Percentiles rank a stretch among this genome's conserved stretches.
Evolutionary conservation across 805 yeast genomes (phyloP).

Genomic region (Lipomyces sp.): DNA sequence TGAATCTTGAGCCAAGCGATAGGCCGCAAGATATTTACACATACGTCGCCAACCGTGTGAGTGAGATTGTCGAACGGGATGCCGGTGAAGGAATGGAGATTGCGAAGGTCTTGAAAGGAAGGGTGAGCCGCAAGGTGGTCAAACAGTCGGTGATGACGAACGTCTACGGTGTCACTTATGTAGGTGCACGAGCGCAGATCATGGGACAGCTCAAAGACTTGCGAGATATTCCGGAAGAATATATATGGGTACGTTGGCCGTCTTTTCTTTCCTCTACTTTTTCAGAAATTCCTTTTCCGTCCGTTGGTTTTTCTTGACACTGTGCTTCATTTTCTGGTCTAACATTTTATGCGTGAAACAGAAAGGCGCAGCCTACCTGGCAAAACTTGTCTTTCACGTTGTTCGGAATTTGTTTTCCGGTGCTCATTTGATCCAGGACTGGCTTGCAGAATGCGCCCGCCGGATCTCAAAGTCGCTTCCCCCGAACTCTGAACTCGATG

Average conservation of each 20-base stretch:
- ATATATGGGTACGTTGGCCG: slow-evolving; percentile 43
- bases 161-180: slow-evolving; percentile 92
- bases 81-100: slow-evolving; percentile 31
- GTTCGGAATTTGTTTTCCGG: slow-evolving; percentile 82
- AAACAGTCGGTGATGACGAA: slow-evolving; percentile 98
- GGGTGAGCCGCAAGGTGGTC: slow-evolving; percentile 79
- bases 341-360: neutral
- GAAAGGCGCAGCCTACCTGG: slow-evolving; percentile 54
- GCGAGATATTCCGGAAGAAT: slow-evolving; percentile 49
- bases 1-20: slow-evolving; percentile 54
- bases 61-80: slow-evolving; percentile 49
- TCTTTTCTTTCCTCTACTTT: neutral
- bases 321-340: no score
- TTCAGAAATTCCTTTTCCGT: no score
- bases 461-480: slow-evolving; percentile 75
- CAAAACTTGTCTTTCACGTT: slow-evolving; percentile 74
- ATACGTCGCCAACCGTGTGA: slow-evolving; percentile 53
- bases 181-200: slow-evolving; percentile 90
- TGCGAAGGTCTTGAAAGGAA: slow-evolving; percentile 51
- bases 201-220: slow-evolving; percentile 66
- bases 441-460: slow-evolving; percentile 87
- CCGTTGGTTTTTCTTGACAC: no score
- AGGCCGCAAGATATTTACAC: slow-evolving; percentile 61
- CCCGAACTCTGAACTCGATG: slow-evolving; percentile 49
- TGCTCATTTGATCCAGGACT: slow-evolving; percentile 93